These are phyloP conservation scores for Lactarius vividus DNA, from an alignment of 768 basidiomycete species.

Conservation along the genomic window DNA sequence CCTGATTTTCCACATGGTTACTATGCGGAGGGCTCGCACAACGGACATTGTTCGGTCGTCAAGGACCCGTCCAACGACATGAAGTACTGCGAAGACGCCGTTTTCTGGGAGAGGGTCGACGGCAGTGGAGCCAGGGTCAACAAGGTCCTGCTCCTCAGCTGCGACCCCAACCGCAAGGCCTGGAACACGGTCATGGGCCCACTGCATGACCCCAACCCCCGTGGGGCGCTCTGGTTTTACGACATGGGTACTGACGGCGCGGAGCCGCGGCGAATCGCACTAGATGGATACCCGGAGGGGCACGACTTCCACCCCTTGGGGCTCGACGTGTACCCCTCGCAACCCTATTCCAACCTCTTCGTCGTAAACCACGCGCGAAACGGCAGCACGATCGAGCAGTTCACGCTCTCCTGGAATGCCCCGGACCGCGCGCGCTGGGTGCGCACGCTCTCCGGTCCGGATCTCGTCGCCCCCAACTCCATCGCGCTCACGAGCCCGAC, in stretches of 20 bases:
- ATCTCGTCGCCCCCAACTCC: slow-evolving; percentile 64
- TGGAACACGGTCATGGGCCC: slow-evolving; percentile 86
- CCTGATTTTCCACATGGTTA: slow-evolving; percentile 24
- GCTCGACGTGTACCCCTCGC: slow-evolving; percentile 51
- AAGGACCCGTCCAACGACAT: slow-evolving; percentile 34
- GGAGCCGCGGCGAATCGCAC: slow-evolving; percentile 40
- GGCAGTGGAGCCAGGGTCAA: slow-evolving; percentile 38
- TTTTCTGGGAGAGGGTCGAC: slow-evolving; percentile 60
- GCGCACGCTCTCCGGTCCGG: slow-evolving; percentile 56
- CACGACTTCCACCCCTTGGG: slow-evolving; percentile 77
- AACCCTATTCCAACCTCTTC: slow-evolving; percentile 54
- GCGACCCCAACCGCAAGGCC: slow-evolving; percentile 51
- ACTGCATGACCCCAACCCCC: slow-evolving; percentile 52
- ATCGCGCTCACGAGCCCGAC: slow-evolving; percentile 62
- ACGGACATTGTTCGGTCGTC: slow-evolving; percentile 45
- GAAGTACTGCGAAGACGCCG: slow-evolving; percentile 62
- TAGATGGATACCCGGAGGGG: slow-evolving; percentile 51
- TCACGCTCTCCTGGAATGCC: slow-evolving; percentile 46
- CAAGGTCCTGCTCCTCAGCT: slow-evolving; percentile 46
- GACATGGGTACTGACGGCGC: slow-evolving; percentile 21
- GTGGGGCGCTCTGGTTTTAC: slow-evolving; percentile 63
- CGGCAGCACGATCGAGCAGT: slow-evolving; percentile 66
- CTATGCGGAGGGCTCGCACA: slow-evolving; percentile 47
- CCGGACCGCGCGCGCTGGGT: slow-evolving; percentile 50
- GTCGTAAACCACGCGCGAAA: slow-evolving; percentile 66